These are phyloP conservation scores for Candida endomychidarum DNA, from an alignment of 805 yeast genomes.

Conservation along the genomic window DNA sequence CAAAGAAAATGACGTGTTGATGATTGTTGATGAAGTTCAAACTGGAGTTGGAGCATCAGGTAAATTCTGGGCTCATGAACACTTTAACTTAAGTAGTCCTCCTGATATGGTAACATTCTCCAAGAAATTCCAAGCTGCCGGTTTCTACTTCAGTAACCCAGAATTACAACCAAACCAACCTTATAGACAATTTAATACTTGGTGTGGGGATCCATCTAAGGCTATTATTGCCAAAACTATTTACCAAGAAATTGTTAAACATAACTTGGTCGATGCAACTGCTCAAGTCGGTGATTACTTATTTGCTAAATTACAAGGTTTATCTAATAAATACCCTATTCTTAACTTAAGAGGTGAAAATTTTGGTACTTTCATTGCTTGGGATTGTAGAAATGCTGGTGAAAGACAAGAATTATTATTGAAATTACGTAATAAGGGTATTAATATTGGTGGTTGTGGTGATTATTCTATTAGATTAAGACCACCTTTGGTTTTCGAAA, in stretches of 20 bases:
- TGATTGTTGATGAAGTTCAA: conserved; percentile 73
- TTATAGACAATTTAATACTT: conserved; percentile 72
- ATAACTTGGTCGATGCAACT: conserved; percentile 49
- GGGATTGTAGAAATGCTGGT: conserved; percentile 49
- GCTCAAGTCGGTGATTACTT: conserved; percentile 56
- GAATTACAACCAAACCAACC: conserved; percentile 59
- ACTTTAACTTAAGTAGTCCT: conserved; percentile 58
- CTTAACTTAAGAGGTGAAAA: conserved; percentile 59
- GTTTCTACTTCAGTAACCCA: conserved; percentile 63
- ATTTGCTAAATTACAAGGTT: conserved; percentile 38
- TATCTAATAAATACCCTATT: conserved; percentile 45
- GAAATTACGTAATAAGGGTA: conserved; percentile 50
- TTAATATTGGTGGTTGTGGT: conserved; percentile 71
- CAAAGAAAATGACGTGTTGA: conserved; percentile 52
- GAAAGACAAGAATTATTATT: conserved; percentile 49
- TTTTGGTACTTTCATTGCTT: conserved; percentile 66
- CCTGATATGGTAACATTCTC: conserved; percentile 72
- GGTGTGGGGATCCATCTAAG: conserved; percentile 77
- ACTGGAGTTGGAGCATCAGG: conserved; percentile 77
- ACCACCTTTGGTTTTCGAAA: conserved; percentile 62
- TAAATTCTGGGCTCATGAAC: conserved; percentile 72
- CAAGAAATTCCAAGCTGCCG: conserved; percentile 73
- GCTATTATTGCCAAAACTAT: conserved; percentile 63
- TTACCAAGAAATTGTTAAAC: conserved; percentile 51
- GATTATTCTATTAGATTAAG: conserved; percentile 58